Evolutionary conservation across 441 rosid genomes (phyloP), one percentile per base, ranked within the genome.

Genomic region (Gossypium davidsonii): DNA sequence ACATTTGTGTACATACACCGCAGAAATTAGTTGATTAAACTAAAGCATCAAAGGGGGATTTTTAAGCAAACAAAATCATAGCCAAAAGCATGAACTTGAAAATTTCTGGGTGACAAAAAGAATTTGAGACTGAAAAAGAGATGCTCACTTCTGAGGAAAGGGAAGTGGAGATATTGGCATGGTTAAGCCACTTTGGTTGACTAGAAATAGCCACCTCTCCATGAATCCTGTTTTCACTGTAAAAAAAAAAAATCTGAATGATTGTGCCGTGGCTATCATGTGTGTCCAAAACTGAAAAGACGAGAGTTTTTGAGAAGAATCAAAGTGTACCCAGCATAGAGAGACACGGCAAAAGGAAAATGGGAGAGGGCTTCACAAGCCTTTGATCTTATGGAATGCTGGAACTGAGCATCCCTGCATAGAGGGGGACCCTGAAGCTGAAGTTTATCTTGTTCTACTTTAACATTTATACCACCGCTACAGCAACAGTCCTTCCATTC

Each of bases 401-500:
- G 76, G 12, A 64, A 71, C 48, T 79, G 73, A 39, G 28, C 75
- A 83, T 94, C 98, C 77, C 89, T 86, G 71, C 98, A 94, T 21
- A 85, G 15, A n/a, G 80, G 62, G 67, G 80, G 65, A 70, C 9
- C 59, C 15, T 28, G 58, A 61, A 70, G 72, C 66, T 73, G 58
- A 61, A 71, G 72, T 63, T 71, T 82, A 65, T 71, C 77, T 14
- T 15, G 76, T 64, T 67, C 89, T 75, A 64, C 79, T 67, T 82
- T 80, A 58, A 87, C 85, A 42, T 73, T 76, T 12, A 34, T 62
- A 61, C 82, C 74, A 7, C 91, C 91, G 70, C 85, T 74, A 74
- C 96, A 94, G 67, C 97, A 89, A 76, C 97, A 94, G 53, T 85
- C 96, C 46, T 83, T 71, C 97, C 95, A 89, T 69, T 89, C 90